Percentiles rank a stretch among this genome's conserved stretches.
These are phyloP conservation scores for Rhazya stricta DNA, from an alignment of 257 asterid genomes.

Conservation along the genomic window DNA sequence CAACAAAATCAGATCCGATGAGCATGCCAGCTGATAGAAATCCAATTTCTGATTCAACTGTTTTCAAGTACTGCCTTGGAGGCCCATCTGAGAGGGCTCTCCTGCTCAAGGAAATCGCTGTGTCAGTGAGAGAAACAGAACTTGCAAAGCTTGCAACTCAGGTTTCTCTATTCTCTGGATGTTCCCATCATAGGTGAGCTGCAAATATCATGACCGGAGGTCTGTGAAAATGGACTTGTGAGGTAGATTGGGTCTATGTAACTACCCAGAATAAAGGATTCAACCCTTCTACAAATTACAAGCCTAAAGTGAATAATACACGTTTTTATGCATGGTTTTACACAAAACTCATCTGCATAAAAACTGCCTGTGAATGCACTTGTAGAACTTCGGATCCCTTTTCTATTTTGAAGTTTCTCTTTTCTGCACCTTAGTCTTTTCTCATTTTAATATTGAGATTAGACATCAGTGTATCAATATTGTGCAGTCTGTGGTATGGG, in stretches of 20 bases:
- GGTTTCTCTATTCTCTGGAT: conserved; percentile 77
- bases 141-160: conserved; percentile 55
- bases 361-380: background rate
- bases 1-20: conserved; percentile 40
- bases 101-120: conserved; percentile 76
- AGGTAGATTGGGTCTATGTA: background rate
- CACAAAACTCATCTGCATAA: background rate
- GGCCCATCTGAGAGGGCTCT: conserved; percentile 60
- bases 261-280: background rate
- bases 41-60: conserved; percentile 58
- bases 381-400: background rate
- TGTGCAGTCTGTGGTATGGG: background rate
- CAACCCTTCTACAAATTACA: background rate
- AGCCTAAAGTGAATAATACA: background rate
- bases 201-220: background rate
- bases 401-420: background rate
- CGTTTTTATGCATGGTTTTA: background rate
- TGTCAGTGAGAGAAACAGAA: conserved; percentile 54
- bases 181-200: conserved; percentile 75
- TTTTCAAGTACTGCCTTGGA: conserved; percentile 87
- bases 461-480: background rate
- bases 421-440: background rate
- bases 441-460: background rate
- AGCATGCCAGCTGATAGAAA: conserved; percentile 30
- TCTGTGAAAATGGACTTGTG: background rate